Base-by-base conservation (phyloP, 2,329 filamentous ascomycete genomes). In the Alternaria arbusti region DNA sequence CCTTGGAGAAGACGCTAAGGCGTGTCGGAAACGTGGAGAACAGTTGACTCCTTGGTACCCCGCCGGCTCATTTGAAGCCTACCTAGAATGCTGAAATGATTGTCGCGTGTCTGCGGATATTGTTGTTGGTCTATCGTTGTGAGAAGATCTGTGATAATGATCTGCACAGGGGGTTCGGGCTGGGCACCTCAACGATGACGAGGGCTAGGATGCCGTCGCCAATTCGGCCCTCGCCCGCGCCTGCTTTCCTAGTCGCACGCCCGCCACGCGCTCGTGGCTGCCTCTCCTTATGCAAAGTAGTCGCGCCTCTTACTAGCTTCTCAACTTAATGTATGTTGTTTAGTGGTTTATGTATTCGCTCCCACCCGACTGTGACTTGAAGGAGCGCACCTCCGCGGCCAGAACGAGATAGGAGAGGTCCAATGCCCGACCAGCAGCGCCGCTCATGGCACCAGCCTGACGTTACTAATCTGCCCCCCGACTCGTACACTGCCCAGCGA, bases 401-500 rank as follows among this genome's bases (percentile, higher is more conserved):
- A 66, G 54, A 23, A 45, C 43, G 56, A 58, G 30, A 64, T 61
- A 64, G 45, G 52, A 69, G 65, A 71, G 65, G 56, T 69, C 71
- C 72, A 69, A 79, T 79, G 77, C 62, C 76, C 66, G 59, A 69
- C 47, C 67, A 63, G 63, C 73, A 63, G 57, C 70, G 70, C 51
- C 74, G 68, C 50, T 70, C 77, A 72, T 78, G 77, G 77, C 75
- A 78, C 57, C 74, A 74, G 71, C 74, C 74, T 66, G 70, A 77
- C 26, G 65, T 75, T 32, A 70, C 70, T 32, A 70, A 67, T 32
- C 72, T 87, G 61, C 80, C 82, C 62, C 77, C 81, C 20, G 82
- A 84, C 26, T 87, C 85, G 9, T 86, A 86, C 72, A 88, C 86
- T 6, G 82, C 84, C 3, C 83, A 85, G 67, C 83, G 84, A 69